Evolutionary conservation across 495 filamentous ascomycete species (phyloP).

Genomic region (Opeltia flavorubescens): DNA sequence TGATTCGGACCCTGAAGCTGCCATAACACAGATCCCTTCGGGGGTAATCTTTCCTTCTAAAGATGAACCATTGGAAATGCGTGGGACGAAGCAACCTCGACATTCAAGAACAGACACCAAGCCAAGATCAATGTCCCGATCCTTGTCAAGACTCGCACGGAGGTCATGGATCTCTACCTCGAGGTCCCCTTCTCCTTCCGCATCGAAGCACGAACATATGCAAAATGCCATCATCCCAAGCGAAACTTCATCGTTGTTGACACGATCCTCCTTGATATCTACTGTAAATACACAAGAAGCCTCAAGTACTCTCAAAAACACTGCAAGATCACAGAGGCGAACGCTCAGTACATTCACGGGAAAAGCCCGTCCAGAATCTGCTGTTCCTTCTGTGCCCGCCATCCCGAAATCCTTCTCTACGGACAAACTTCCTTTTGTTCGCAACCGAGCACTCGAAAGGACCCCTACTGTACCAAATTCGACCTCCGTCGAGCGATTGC

Average conservation of each 20-base stretch:
- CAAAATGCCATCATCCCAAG: too few relatives aligned
- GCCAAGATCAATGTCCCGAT: constrained; percentile 42
- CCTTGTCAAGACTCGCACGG: constrained; percentile 50
- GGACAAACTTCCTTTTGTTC: constrained; percentile 36
- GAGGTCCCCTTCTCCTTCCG: constrained; percentile 28
- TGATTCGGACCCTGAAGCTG: neutral
- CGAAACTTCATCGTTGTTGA: constrained; percentile 18
- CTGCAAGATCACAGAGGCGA: constrained; percentile 33
- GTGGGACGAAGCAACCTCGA: neutral
- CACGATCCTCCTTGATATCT: constrained; percentile 16
- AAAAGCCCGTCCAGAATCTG: constrained; percentile 27
- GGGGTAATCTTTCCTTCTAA: too few relatives aligned
- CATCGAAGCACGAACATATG: neutral
- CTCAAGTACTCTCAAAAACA: constrained; percentile 12
- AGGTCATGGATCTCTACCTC: constrained; percentile 53
- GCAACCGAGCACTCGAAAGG: constrained; percentile 29
- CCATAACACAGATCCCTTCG: too few relatives aligned
- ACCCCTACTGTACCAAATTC: constrained; percentile 39
- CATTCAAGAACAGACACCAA: constrained; percentile 13
- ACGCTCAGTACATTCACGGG: constrained; percentile 36
- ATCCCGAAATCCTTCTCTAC: constrained; percentile 43
- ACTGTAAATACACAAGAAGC: neutral
- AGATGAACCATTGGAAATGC: neutral
- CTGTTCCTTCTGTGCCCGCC: constrained; percentile 33
- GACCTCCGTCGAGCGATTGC: constrained; percentile 25